These are phyloP conservation scores for Antrodiella citrinella DNA, from an alignment of 768 basidiomycete species.

Conservation along the genomic window DNA sequence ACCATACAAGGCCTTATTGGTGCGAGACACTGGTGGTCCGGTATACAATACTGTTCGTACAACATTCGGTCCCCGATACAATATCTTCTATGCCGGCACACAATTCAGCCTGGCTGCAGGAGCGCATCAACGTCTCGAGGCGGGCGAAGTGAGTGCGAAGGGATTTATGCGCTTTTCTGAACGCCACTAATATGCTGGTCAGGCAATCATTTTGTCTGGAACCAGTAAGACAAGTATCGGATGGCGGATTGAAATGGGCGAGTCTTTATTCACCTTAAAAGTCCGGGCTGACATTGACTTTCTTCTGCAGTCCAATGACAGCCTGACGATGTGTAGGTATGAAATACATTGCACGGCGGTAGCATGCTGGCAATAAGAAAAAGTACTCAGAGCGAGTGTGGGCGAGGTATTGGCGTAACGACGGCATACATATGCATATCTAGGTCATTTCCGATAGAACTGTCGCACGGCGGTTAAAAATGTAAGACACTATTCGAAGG, in stretches of 20 bases:
- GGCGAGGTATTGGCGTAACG: too few species aligned
- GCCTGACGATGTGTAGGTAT: neutral
- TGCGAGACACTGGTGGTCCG: neutral
- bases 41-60: neutral
- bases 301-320: neutral
- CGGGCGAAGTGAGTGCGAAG: neutral
- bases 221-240: neutral
- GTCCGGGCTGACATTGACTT: too few species aligned
- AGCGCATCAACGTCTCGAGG: neutral
- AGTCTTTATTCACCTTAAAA: neutral
- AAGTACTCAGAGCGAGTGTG: too few species aligned
- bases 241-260: neutral
- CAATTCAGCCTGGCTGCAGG: neutral
- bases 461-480: conserved; percentile 22
- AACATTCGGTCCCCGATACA: neutral
- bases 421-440: too few species aligned
- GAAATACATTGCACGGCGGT: too few species aligned
- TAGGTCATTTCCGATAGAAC: conserved; percentile 71
- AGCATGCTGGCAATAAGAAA: too few species aligned
- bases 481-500: conserved; percentile 9
- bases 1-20: neutral
- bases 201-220: neutral
- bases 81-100: neutral
- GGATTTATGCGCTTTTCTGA: too few species aligned
- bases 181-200: neutral